Base-by-base conservation (phyloP, 225 moss, liverwort and hornwort species). In the Sphagnum contortum region DNA sequence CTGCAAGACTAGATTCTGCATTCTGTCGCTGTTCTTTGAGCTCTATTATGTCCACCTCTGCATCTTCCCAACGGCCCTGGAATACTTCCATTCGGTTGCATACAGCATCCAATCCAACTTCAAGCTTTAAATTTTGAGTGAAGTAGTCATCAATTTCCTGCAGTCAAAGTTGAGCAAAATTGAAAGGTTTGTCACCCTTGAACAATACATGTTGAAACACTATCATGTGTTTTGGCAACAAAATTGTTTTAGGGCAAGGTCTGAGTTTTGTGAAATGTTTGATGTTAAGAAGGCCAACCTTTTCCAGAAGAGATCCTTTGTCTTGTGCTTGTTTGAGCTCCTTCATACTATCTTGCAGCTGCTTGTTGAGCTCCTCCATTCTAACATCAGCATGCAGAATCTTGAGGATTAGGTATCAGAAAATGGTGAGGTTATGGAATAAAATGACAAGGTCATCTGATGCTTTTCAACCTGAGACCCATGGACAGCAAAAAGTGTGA, bases 121-220 rank as follows among this genome's bases (percentile, higher is more conserved):
- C 75, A 14, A 95, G 77, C 73, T 91, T 91, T 63, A 73, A 74
- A 65, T 86, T 89, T 57, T 80, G 72, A 60, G 63, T 64, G 48
- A 88, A 72, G 71, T 82, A 29, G 29, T 29, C 29, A 29, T 29
- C 29, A 29, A 0, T 79, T 61, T 86, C 75, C 94, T 95, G 76
- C 14, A 53, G 9, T 29, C 12, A 57, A 10, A 65, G 64, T 53
- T 4, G 3, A 48, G 12, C 47, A 67, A 54, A 48, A 56, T 57
- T 47, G 5, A 57, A 57, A 29, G 29, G 29, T 29, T 29, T 29
- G 29, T 29, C 29, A 29, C 29, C 29, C 29, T 29, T 29, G 29
- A 29, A 29, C 29, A 29, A 29, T 9, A 53, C 12, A 47, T 6
- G 12, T 53, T 45, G 5, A 67, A 44, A 29, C 9, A 2, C 29